Conservation (phyloP, 306 rosid genomes). For the Hylodesmum podocarpum region DNA sequence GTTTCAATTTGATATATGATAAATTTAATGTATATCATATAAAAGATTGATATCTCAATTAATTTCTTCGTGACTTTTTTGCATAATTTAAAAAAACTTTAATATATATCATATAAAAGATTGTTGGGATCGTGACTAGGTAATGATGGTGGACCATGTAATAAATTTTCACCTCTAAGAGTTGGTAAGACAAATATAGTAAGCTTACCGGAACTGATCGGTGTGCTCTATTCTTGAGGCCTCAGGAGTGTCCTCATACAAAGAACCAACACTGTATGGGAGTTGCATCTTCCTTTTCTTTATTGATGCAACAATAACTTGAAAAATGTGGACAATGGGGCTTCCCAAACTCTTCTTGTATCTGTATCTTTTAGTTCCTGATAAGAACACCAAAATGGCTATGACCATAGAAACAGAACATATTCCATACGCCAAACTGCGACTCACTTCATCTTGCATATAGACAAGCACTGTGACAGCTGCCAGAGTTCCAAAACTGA, state of each 20-base stretch:
- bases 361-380: slow-evolving; percentile 67
- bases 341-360: slow-evolving; percentile 78
- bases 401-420: slow-evolving; percentile 66
- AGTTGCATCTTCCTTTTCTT: slow-evolving; percentile 65
- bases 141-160: too few species aligned
- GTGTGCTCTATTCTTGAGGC: slow-evolving; percentile 62
- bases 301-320: slow-evolving; percentile 64
- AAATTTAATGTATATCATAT: too few species aligned
- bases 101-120: too few species aligned
- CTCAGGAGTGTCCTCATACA: slow-evolving; percentile 73
- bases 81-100: too few species aligned
- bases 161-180: too few species aligned
- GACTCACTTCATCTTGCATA: slow-evolving; percentile 78
- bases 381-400: slow-evolving; percentile 54
- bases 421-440: slow-evolving; percentile 83
- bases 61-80: too few species aligned
- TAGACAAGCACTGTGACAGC: slow-evolving; percentile 95
- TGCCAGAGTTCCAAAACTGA: slow-evolving; percentile 73
- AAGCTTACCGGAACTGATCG: slow-evolving; percentile 60
- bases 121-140: too few species aligned
- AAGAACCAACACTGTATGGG: slow-evolving; percentile 39
- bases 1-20: too few species aligned
- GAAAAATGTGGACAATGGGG: slow-evolving; percentile 81
- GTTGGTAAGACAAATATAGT: not conserved
- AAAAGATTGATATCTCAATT: too few species aligned